Conservation (phyloP, 139 green algal genomes). For the Tetradesmus obliquus region DNA sequence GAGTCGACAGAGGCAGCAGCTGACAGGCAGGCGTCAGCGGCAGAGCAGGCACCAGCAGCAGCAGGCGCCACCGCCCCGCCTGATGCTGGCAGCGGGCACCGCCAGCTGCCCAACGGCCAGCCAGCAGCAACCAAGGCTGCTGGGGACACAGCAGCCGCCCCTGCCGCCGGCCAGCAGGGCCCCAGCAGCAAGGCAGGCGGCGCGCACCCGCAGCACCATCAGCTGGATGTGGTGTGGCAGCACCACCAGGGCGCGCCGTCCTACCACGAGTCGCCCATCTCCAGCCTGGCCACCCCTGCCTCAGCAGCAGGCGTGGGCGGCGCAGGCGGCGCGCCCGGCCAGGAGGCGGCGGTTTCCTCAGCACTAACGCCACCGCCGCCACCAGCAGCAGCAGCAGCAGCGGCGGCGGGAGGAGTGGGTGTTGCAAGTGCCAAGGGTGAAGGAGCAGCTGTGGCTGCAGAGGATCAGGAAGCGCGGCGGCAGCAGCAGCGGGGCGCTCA, state of each 20-base stretch:
- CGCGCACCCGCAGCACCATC: not conserved
- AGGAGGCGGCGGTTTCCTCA: not conserved
- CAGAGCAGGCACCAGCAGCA: conserved; percentile 1
- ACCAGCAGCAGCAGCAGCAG: not conserved
- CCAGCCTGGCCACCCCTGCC: not conserved
- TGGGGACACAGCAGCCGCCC: not conserved
- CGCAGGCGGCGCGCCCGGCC: not conserved
- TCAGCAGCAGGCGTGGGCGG: not conserved
- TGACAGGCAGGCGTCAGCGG: not conserved
- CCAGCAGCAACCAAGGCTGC: not conserved
- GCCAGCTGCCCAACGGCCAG: not conserved
- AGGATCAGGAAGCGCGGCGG: not conserved
- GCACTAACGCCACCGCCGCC: not conserved
- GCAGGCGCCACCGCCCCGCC: not conserved
- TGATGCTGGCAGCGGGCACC: not conserved
- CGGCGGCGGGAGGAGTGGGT: not conserved
- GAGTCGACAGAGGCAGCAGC: conserved; percentile 4
- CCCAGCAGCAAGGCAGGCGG: not conserved
- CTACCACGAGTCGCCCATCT: conserved; percentile 34
- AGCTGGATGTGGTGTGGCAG: conserved; percentile 19
- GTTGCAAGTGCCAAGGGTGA: not conserved
- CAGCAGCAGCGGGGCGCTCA: not conserved
- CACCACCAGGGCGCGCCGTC: not conserved
- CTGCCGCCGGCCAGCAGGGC: not conserved
- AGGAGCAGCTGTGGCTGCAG: not conserved